phyloP scores from a whole-genome alignment of 2,329 filamentous ascomycete species.

The Trematosphaeria pertusa region DNA sequence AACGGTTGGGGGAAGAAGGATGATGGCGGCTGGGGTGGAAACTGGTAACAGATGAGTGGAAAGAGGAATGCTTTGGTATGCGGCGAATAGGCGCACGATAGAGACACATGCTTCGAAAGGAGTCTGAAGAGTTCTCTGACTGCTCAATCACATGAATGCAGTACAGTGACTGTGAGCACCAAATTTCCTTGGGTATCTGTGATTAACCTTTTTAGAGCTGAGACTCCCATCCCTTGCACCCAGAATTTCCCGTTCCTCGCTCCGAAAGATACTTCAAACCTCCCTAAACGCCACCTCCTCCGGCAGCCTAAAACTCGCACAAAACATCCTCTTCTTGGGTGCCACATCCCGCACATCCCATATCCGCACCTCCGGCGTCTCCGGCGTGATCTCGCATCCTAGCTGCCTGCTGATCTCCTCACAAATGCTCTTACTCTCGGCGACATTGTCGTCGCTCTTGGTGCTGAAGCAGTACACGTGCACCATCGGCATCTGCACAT shows the following conservation, averaged over 20 bases:
- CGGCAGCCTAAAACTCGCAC: constrained; percentile 88
- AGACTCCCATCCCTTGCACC: too few species aligned
- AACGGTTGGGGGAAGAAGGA: not conserved
- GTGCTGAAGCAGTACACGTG: constrained; percentile 95
- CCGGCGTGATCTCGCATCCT: constrained; percentile 62
- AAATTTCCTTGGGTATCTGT: too few species aligned
- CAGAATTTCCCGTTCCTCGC: too few species aligned
- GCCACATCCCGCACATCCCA: constrained; percentile 83
- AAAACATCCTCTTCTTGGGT: constrained; percentile 96
- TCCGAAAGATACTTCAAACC: too few species aligned
- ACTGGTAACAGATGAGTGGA: not conserved
- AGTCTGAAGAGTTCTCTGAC: too few species aligned
- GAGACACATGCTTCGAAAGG: too few species aligned
- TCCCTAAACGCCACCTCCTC: constrained; percentile 77
- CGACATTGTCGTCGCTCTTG: constrained; percentile 77
- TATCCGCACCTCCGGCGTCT: constrained; percentile 65
- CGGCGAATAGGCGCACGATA: too few species aligned
- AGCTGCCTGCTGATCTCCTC: constrained; percentile 69
- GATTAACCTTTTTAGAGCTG: too few species aligned
- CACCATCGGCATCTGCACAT: constrained; percentile 74
- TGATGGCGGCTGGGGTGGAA: not conserved
- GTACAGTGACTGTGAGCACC: too few species aligned
- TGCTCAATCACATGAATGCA: too few species aligned
- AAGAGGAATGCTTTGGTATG: too few species aligned
- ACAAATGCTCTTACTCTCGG: constrained; percentile 66